Evolutionary conservation across 179 eudicot genomes (phyloP).

Genomic region (Silene coronaria): DNA sequence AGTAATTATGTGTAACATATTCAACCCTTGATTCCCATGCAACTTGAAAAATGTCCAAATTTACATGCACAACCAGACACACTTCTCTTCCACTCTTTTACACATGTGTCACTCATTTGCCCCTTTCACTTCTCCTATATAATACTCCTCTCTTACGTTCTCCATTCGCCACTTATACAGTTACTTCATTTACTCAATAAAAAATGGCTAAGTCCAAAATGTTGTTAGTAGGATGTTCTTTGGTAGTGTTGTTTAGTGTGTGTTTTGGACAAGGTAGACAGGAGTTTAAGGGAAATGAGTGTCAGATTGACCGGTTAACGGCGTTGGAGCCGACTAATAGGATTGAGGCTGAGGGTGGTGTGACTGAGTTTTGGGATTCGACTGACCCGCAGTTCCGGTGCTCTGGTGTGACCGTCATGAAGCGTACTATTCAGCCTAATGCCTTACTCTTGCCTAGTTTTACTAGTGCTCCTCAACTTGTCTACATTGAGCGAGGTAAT

Average conservation of each 20-base stretch:
- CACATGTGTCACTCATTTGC: conserved; percentile 35
- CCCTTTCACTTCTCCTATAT: conserved; percentile 28
- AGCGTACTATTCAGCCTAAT: conserved; percentile 40
- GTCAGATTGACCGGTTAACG: conserved; percentile 44
- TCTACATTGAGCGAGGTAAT: conserved; percentile 51
- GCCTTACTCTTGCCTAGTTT: conserved; percentile 63
- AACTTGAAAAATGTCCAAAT: conserved; percentile 44
- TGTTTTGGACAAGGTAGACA: conserved; percentile 30
- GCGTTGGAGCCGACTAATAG: conserved; percentile 45
- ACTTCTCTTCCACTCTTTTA: no score
- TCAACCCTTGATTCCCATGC: conserved; percentile 41
- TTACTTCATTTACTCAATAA: neutral
- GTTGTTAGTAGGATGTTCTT: conserved; percentile 23
- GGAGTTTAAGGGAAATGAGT: conserved; percentile 33
- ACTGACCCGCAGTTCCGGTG: conserved; percentile 50
- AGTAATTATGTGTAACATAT: conserved; percentile 37
- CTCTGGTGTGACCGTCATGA: conserved; percentile 49
- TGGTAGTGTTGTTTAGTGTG: conserved; percentile 29
- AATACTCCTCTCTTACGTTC: conserved; percentile 20
- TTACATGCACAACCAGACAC: neutral
- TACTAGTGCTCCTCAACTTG: conserved; percentile 42
- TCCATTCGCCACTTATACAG: conserved; percentile 37
- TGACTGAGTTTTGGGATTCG: conserved; percentile 53
- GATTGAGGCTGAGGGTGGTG: conserved; percentile 57
- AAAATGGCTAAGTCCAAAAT: conserved; percentile 34